Evolutionary conservation across 768 basidiomycete genomes (phyloP).

Genomic region (Chiua virens): DNA sequence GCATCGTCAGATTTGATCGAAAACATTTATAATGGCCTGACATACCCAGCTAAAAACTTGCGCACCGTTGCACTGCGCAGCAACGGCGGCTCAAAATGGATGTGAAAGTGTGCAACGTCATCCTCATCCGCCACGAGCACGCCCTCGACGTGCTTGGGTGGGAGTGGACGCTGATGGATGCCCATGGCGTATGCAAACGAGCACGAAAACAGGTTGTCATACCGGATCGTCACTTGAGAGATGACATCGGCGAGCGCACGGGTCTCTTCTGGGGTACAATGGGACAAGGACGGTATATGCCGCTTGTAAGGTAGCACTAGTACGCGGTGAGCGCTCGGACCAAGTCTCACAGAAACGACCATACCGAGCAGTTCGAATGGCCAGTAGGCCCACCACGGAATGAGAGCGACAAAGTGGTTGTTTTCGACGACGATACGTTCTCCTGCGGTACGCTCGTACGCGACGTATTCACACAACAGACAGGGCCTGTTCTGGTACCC

Average conservation of each 20-base stretch:
- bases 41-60: slow-evolving; percentile 89
- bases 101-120: slow-evolving; percentile 75
- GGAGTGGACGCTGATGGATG: slow-evolving; percentile 79
- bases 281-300: slow-evolving; percentile 70
- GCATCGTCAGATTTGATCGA: background rate
- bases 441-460: slow-evolving; percentile 55
- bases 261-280: slow-evolving; percentile 63
- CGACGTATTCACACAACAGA: slow-evolving; percentile 78
- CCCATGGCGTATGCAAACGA: slow-evolving; percentile 96
- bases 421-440: slow-evolving; percentile 71
- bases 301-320: slow-evolving; percentile 75
- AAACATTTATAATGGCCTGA: slow-evolving; percentile 2
- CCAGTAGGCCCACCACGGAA: slow-evolving; percentile 97
- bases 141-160: slow-evolving; percentile 34
- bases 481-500: slow-evolving; percentile 62
- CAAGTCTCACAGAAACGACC: slow-evolving; percentile 7
- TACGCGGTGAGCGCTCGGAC: slow-evolving; percentile 1
- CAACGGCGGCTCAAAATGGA: slow-evolving; percentile 87
- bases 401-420: slow-evolving; percentile 77
- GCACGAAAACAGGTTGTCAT: slow-evolving; percentile 80
- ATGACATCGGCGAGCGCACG: slow-evolving; percentile 66
- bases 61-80: slow-evolving; percentile 77
- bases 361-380: slow-evolving; percentile 81
- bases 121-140: slow-evolving; percentile 38
- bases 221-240: slow-evolving; percentile 60